A percentile compares a stretch with the other conserved stretches of the same genome.
Evolutionary conservation across 495 filamentous ascomycete genomes (phyloP).

Genomic region (Penicillium nucicola): DNA sequence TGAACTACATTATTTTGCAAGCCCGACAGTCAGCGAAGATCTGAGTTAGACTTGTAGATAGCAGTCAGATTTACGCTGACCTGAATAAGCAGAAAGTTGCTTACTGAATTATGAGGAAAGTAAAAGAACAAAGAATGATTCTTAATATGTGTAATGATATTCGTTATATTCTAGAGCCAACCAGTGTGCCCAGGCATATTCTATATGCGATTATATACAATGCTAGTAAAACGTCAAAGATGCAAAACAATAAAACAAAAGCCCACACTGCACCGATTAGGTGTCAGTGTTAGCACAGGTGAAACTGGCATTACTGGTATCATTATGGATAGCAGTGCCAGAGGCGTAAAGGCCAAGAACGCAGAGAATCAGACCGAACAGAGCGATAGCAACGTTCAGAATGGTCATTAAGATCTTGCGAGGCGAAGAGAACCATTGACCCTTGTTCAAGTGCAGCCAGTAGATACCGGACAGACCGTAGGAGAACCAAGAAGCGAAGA

Average conservation of each 20-base stretch:
- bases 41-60: no score
- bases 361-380: constrained; percentile 28
- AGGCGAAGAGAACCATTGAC: constrained; percentile 28
- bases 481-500: constrained; percentile 43
- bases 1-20: no score
- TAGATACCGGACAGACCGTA: constrained; percentile 42
- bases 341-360: constrained; percentile 39
- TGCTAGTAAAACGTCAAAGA: not conserved
- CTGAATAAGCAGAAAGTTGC: no score
- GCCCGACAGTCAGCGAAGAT: no score
- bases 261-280: constrained; percentile 4
- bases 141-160: constrained; percentile 6
- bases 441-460: constrained; percentile 41
- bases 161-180: constrained; percentile 8
- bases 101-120: no score
- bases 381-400: constrained; percentile 24
- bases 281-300: constrained; percentile 30
- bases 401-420: constrained; percentile 31
- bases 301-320: constrained; percentile 27
- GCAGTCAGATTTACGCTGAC: no score
- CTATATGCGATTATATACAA: constrained; percentile 9
- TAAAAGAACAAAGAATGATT: not conserved
- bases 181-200: constrained; percentile 4
- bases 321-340: constrained; percentile 40
- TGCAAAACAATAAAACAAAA: not conserved